phyloP scores from a whole-genome alignment of 805 yeast species.

The Candida mattraensis region DNA sequence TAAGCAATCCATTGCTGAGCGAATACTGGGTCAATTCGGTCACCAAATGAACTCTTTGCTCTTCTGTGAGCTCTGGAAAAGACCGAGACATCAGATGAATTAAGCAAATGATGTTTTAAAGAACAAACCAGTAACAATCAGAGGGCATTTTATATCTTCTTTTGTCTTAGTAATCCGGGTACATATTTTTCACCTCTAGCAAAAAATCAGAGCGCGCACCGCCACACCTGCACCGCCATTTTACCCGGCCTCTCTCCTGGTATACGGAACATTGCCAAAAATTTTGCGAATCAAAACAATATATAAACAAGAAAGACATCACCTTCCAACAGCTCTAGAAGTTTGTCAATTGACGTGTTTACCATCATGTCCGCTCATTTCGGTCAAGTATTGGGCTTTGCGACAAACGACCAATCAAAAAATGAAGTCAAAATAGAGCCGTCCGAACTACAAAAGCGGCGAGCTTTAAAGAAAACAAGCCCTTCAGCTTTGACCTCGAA shows the following conservation, averaged over 20 bases:
- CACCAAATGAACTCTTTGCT: conserved; percentile 14
- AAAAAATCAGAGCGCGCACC: too few species aligned
- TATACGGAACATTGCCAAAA: neutral
- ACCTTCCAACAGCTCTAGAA: neutral
- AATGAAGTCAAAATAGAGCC: conserved; percentile 22
- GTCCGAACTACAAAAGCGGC: conserved; percentile 28
- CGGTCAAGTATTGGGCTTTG: conserved; percentile 30
- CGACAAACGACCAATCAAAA: conserved; percentile 10
- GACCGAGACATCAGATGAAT: conserved; percentile 6
- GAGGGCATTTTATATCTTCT: too few species aligned
- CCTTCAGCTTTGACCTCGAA: conserved; percentile 5
- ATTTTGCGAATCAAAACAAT: conserved; percentile 13
- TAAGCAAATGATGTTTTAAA: too few species aligned
- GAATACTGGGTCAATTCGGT: conserved; percentile 65
- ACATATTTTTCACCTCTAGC: too few species aligned
- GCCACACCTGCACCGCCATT: too few species aligned
- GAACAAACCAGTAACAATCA: too few species aligned
- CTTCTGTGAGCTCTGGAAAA: conserved; percentile 18
- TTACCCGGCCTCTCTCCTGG: too few species aligned
- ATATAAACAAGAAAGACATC: too few species aligned
- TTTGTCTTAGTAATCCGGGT: too few species aligned
- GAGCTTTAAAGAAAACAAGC: conserved; percentile 25
- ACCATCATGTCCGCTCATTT: conserved; percentile 29
- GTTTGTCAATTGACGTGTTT: neutral
- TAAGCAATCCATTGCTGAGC: conserved; percentile 74